Evolutionary conservation across 139 green algal species (phyloP).

Genomic region (Closterium sp.): DNA sequence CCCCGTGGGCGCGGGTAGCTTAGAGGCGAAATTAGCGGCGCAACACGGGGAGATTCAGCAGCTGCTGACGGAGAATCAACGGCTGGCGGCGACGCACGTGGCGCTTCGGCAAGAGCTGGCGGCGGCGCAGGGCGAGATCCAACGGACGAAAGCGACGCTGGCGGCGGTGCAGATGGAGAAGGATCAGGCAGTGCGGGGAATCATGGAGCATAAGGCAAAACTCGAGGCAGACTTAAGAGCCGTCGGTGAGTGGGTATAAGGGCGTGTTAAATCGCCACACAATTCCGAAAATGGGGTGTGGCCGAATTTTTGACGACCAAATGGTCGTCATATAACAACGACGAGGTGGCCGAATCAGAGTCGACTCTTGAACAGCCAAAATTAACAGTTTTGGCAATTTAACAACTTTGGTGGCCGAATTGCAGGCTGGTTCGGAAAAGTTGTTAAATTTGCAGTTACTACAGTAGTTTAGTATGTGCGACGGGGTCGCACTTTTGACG

Average conservation of each 20-base stretch:
- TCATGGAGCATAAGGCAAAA: constrained; percentile 36
- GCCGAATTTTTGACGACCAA: too few species aligned
- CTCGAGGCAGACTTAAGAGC: constrained; percentile 25
- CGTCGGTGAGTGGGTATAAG: constrained; percentile 16
- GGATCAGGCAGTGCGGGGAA: constrained; percentile 2
- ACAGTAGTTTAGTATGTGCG: too few species aligned
- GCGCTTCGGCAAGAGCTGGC: constrained; percentile 41
- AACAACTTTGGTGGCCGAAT: too few species aligned
- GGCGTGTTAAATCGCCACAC: too few species aligned
- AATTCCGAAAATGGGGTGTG: too few species aligned
- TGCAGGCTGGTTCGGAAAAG: too few species aligned
- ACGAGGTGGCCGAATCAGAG: too few species aligned
- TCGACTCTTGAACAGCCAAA: too few species aligned
- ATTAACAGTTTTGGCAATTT: too few species aligned
- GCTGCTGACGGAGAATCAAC: constrained; percentile 48
- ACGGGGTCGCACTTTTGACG: too few species aligned
- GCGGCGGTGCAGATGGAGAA: background rate
- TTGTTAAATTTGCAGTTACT: too few species aligned
- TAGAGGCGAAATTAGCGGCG: constrained; percentile 33
- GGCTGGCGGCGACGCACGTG: constrained; percentile 43
- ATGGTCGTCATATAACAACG: too few species aligned
- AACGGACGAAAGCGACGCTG: constrained; percentile 11
- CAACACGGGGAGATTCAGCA: constrained; percentile 36
- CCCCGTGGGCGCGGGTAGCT: background rate
- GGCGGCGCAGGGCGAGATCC: constrained; percentile 39